These are phyloP conservation scores for Chalara sp. DNA, from an alignment of 2,329 filamentous ascomycete species.

Conservation along the genomic window DNA sequence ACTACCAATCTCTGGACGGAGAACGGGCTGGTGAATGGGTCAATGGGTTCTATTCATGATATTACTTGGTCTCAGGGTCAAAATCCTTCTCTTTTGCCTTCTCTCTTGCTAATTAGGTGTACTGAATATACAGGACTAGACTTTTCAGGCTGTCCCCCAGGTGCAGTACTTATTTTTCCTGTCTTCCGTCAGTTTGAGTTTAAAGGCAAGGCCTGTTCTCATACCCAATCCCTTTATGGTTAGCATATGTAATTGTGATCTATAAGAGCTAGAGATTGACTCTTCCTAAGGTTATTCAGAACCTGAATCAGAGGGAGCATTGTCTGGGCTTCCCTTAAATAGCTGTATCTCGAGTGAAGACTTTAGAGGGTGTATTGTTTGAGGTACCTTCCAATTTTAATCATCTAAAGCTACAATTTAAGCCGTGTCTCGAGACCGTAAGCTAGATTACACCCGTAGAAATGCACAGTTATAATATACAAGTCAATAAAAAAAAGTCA, in stretches of 20 bases:
- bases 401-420: background rate
- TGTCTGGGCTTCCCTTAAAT: background rate
- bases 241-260: background rate
- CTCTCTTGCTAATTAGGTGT: background rate
- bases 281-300: background rate
- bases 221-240: background rate
- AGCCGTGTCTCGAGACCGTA: background rate
- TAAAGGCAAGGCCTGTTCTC: background rate
- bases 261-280: background rate
- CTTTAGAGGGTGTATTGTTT: background rate
- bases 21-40: background rate
- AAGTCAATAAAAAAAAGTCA: too few relatives aligned
- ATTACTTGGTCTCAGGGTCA: background rate
- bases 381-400: background rate
- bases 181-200: background rate
- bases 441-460: background rate
- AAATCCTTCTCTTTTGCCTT: background rate
- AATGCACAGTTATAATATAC: background rate
- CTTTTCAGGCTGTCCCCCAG: background rate
- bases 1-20: background rate
- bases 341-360: background rate
- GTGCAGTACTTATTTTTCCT: background rate
- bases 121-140: background rate
- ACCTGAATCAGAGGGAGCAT: background rate
- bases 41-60: background rate